Evolutionary conservation across 83 land plant genomes (phyloP).

Genomic region (Larix sibirica): DNA sequence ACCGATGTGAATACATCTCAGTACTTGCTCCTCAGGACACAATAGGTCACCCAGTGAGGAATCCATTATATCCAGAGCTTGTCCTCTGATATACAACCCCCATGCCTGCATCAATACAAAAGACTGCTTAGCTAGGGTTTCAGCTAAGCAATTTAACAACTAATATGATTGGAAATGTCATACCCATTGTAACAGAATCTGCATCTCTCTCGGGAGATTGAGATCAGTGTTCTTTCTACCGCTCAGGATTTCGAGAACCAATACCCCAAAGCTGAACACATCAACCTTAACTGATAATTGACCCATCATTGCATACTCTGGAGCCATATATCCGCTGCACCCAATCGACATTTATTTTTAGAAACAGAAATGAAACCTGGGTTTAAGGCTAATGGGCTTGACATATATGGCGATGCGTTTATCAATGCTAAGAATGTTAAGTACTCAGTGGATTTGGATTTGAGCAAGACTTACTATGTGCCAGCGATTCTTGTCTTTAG

Average conservation of each 20-base stretch:
- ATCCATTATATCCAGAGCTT: neutral
- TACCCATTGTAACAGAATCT: constrained; percentile 13
- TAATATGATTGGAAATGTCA: neutral
- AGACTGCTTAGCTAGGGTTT: too few relatives aligned
- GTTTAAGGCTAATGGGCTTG: too few relatives aligned
- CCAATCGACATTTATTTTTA: too few relatives aligned
- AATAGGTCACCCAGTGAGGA: neutral
- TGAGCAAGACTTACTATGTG: constrained; percentile 1
- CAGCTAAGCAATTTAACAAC: neutral
- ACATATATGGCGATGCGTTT: neutral
- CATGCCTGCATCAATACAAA: neutral
- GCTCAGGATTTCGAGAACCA: constrained; percentile 11
- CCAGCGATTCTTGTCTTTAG: constrained; percentile 12
- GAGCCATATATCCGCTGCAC: constrained; percentile 17
- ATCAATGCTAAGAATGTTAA: neutral
- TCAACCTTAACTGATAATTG: constrained; percentile 13
- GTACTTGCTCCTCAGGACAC: constrained; percentile 10
- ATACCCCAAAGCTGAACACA: constrained; percentile 15
- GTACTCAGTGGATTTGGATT: neutral
- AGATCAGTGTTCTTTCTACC: constrained; percentile 8
- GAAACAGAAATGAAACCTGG: too few relatives aligned
- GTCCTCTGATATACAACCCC: neutral
- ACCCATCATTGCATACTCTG: constrained; percentile 16
- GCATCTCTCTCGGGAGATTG: neutral
- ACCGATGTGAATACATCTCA: constrained; percentile 49